Base-by-base conservation (phyloP, 31 red algal species). In the Asparagopsis taxiformis region DNA sequence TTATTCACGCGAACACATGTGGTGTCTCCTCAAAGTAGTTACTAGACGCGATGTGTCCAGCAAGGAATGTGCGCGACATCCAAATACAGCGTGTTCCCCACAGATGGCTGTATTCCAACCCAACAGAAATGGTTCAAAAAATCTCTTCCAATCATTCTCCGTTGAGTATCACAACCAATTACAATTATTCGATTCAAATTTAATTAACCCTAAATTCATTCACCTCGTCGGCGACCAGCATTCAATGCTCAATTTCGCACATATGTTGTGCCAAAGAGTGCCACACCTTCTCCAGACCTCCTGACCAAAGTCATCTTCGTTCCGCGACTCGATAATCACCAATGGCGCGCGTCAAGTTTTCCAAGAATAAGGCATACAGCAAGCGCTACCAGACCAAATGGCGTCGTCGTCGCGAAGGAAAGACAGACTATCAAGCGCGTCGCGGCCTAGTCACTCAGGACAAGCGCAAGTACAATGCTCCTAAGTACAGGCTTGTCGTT, bases 341-440 rank as follows among this genome's bases (percentile, higher is more conserved):
- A 52, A 89, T 89, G 85, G 85, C 85, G 10, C 72, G 85, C 79
- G 59, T 87, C 20, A 87, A 87, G 60, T 85, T 97, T 73, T 52
- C 82, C 3, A 99, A 99, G 73, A 99, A 87, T 52, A 99, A 94
- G 74, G 91, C 96, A 7, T 99, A 99, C 73, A 68, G 54, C 53
- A 99, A 92, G 81, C 76, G 96, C 26, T 99, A 89, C 49, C 96
- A 99, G 79, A 93, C 93, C 10, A 99, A 99, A 84, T 90, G 83
- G 70, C 87, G 96, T 55, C 79, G 96, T 31, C 87, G 96, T 41
- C 91, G 96, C 50, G 85, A 92, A 55, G 96, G 96, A 25, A 99
- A 99, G 73, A 99, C 96, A 17, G 96, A 99, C 48, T 99, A 94
- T 49, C 67, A 91, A 29, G 91, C 91, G 2, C 79, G 96, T 31